These are phyloP conservation scores for Penicillium angulare DNA, from an alignment of 495 filamentous ascomycete genomes.

Conservation along the genomic window DNA sequence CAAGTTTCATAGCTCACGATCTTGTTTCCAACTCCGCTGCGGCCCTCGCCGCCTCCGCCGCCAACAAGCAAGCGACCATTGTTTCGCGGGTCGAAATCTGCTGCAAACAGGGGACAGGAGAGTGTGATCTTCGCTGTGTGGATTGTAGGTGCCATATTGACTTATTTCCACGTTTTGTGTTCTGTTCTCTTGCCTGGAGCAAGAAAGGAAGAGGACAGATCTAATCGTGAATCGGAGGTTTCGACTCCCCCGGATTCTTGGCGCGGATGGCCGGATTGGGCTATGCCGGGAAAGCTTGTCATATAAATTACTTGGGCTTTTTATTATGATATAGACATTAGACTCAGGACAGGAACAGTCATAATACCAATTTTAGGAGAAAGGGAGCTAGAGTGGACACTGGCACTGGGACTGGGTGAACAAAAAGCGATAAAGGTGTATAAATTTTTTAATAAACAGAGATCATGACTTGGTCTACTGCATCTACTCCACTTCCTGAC, in stretches of 20 bases:
- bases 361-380: neutral
- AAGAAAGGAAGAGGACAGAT: slow-evolving; percentile 23
- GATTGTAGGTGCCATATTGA: slow-evolving; percentile 50
- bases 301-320: neutral
- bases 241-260: slow-evolving; percentile 36
- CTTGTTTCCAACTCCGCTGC: slow-evolving; percentile 86
- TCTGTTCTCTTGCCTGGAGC: slow-evolving; percentile 7
- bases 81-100: slow-evolving; percentile 84
- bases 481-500: slow-evolving; percentile 62
- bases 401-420: too few relatives aligned
- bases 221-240: slow-evolving; percentile 10
- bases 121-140: slow-evolving; percentile 67
- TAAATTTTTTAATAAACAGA: slow-evolving; percentile 16
- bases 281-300: slow-evolving; percentile 6
- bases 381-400: neutral
- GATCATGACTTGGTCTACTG: slow-evolving; percentile 21
- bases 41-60: slow-evolving; percentile 83
- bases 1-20: slow-evolving; percentile 56
- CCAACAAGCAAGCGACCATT: slow-evolving; percentile 75
- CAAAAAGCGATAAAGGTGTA: slow-evolving; percentile 16
- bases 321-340: neutral
- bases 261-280: slow-evolving; percentile 22
- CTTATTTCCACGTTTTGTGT: neutral
- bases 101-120: slow-evolving; percentile 84
- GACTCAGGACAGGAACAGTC: neutral